These are phyloP conservation scores for Diplotaxis tenuifolia DNA, from an alignment of 345 rosid genomes.

Conservation along the genomic window DNA sequence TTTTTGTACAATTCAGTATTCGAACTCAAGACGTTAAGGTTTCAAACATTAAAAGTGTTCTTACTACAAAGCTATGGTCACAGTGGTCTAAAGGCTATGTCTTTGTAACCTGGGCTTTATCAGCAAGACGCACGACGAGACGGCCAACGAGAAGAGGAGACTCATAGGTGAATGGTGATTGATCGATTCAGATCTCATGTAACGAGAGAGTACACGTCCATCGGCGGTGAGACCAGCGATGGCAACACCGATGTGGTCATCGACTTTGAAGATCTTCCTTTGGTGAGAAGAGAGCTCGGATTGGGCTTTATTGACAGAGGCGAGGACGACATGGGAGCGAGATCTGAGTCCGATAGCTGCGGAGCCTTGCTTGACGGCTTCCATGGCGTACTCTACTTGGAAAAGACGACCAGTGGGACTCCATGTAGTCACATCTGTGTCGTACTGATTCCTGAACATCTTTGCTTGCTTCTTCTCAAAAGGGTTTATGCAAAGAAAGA, in stretches of 20 bases:
- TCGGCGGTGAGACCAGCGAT: constrained; percentile 98
- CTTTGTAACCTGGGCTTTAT: constrained; percentile 80
- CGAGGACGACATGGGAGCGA: constrained; percentile 85
- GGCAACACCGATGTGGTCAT: constrained; percentile 96
- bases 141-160: constrained; percentile 95
- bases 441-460: constrained; percentile 99
- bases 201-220: constrained; percentile 93
- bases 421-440: constrained; percentile 98
- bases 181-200: constrained; percentile 93
- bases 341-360: constrained; percentile 99
- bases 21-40: background rate
- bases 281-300: constrained; percentile 98
- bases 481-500: constrained; percentile 4
- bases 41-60: background rate
- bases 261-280: constrained; percentile 97
- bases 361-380: constrained; percentile 99
- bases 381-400: constrained; percentile 99
- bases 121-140: constrained; percentile 93
- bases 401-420: constrained; percentile 95
- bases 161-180: constrained; percentile 85
- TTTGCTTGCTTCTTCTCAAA: background rate
- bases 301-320: constrained; percentile 88
- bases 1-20: background rate
- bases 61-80: background rate
- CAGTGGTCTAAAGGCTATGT: background rate